Conservation (phyloP, 805 yeast genomes). For the Blastobotrys americana region DNA sequence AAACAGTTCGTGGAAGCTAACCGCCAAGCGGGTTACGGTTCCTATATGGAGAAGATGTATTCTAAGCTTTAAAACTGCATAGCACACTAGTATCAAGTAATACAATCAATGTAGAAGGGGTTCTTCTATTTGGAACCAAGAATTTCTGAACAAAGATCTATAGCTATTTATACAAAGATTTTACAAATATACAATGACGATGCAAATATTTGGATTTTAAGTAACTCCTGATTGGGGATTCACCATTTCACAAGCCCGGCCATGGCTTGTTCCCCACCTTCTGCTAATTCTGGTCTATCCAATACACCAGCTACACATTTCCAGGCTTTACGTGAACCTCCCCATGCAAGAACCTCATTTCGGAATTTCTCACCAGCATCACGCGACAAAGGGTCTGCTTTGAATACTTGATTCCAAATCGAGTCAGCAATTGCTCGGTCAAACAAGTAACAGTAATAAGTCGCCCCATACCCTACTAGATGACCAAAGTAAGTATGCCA, state of each 20-base stretch:
- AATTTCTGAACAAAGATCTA: neutral
- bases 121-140: neutral
- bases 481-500: constrained; percentile 97
- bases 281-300: constrained; percentile 49
- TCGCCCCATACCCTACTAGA: constrained; percentile 85
- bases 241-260: constrained; percentile 11
- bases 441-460: constrained; percentile 83
- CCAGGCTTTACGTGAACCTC: constrained; percentile 91
- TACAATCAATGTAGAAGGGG: too few species aligned
- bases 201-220: neutral
- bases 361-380: constrained; percentile 71
- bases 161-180: neutral
- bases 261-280: constrained; percentile 69
- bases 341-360: constrained; percentile 74
- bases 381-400: constrained; percentile 59
- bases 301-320: constrained; percentile 71
- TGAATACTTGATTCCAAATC: constrained; percentile 71
- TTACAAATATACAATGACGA: neutral
- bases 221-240: too few species aligned
- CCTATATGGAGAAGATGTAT: too few species aligned
- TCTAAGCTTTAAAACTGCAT: too few species aligned
- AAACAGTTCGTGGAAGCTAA: neutral
- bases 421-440: constrained; percentile 89
- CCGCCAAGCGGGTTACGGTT: too few species aligned
- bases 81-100: too few species aligned